phyloP scores from a whole-genome alignment of 1,284 basidiomycete genomes.

The Vanrija pseudolonga region DNA sequence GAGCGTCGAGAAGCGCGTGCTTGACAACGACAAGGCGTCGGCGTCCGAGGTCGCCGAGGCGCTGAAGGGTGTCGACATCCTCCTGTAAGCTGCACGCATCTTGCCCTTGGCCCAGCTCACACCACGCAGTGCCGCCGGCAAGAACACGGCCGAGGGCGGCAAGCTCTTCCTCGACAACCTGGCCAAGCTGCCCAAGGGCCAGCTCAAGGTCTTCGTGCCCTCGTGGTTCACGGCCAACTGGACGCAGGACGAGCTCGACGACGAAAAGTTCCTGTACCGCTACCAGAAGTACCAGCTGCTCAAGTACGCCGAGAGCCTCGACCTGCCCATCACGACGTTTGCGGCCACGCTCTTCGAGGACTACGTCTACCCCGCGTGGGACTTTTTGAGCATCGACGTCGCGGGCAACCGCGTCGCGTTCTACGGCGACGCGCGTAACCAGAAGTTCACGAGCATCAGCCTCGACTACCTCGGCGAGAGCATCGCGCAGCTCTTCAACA shows the following conservation, averaged over 20 bases:
- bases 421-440: constrained; percentile 2
- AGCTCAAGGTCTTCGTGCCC: neutral
- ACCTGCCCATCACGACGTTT: neutral
- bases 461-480: constrained; percentile 5
- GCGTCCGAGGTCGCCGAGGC: neutral
- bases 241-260: neutral
- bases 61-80: constrained; percentile 3
- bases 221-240: constrained; percentile 6
- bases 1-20: constrained; percentile 3
- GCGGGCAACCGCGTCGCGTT: neutral
- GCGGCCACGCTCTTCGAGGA: neutral
- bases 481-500: constrained; percentile 4
- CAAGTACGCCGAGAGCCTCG: neutral
- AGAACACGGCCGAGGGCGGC: neutral
- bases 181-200: neutral
- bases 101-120: neutral
- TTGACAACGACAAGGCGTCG: constrained; percentile 1
- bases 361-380: neutral
- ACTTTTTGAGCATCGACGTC: neutral
- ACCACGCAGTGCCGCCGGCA: neutral
- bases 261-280: neutral
- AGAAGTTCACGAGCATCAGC: neutral
- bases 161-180: neutral
- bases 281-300: neutral
- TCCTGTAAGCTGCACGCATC: neutral